Evolutionary conservation across 2,329 filamentous ascomycete species (phyloP), one percentile per base, ranked within the genome.

Genomic region (Rutstroemia sp.): DNA sequence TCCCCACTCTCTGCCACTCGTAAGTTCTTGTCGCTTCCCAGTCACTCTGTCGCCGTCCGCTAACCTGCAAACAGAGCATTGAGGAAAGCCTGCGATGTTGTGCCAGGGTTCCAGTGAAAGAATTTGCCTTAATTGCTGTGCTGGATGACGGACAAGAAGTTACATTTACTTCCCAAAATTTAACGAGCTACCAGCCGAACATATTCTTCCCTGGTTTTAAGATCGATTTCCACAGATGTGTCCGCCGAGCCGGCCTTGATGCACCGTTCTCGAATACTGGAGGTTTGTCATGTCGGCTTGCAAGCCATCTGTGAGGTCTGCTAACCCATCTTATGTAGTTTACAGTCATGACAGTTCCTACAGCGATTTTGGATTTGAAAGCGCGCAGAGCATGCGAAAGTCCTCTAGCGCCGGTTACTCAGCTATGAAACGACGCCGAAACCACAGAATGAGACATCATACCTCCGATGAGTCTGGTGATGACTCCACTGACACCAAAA

Each of bases 81-180:
- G 63, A 64, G 16, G 47, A 51, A 44, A 62, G 62, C 12, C 51
- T 69, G 49, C 65, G 54, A 50, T 58, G 65, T 8, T 64, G 61
- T 58, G 61, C 58, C 39, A 38, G 60, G 2, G 56, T 68, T 25
- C 51, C 60, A 0, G 60, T 63, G 4, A 64, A 60, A 49, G 62
- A 65, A 16, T 69, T 64, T 54, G 64, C 61, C 2, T 55, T 69
- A 9, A 56, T 65, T 36, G 62, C 63, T 8, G 46, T 59, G 6
- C 52, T 58, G n/a, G 64, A 67, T 1, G 58, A 62, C 54, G 63
- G 65, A 23, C 57, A 65, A 42, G 56, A 62, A 42, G 60, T 54
- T 3, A 61, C 51, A 3, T 69, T 62, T 40, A 60, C 61, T 5
- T 65, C 65, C 4, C 47, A 51, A 10, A 60, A 58, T 27, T 49